Base-by-base conservation (phyloP, 1,284 basidiomycete genomes). In the Trichosporon asahii region DNA sequence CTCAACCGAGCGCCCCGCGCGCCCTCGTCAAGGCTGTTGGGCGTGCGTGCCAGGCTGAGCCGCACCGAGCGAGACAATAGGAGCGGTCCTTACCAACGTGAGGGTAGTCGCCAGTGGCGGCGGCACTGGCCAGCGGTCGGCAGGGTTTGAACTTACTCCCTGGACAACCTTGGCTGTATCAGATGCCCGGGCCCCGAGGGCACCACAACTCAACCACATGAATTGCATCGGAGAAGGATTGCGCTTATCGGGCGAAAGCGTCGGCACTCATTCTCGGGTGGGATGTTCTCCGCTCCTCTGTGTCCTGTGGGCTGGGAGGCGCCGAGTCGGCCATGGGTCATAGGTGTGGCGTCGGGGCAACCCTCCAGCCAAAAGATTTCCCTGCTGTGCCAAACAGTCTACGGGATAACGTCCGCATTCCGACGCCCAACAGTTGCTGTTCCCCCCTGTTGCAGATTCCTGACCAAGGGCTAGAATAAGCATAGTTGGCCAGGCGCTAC, bases 281-380 rank as follows among this genome's bases (percentile, higher is more conserved):
- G 49, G 21, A 53, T 25, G 12, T 53, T 53, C 49, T 53, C 49
- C 49, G 49, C 49, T 8, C 12, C 12, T 21, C n/a, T 2, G 14
- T 33, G 15, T 61, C 15, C 29, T 61, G 27, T n/a, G 57, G 15
- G 49, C 49, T 23, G 49, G 57, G 55, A 31, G 57, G 57, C 57
- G 57, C 18, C 15, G 15, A 18, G 18, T 31, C 57, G 57, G 29
- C 27, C 57, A 61, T 31, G 55, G 29, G 57, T 31, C 29, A 31
- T 60, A 60, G 27, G 55, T 60, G 55, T 60, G 55, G 55, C 55
- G 55, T 31, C 55, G 55, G 49, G 25, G 49, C 49, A 53, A 53
- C 21, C 49, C 49, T 18, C 49, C 3, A 44, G 49, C 49, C 21
- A 53, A 25, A 12, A 25, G 8, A 8, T 9, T 9, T n/a, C 49